A percentile compares a stretch with the other conserved stretches of the same genome.
phyloP scores from a whole-genome alignment of 208 protist genomes.

The Acanthamoeba sp. region DNA sequence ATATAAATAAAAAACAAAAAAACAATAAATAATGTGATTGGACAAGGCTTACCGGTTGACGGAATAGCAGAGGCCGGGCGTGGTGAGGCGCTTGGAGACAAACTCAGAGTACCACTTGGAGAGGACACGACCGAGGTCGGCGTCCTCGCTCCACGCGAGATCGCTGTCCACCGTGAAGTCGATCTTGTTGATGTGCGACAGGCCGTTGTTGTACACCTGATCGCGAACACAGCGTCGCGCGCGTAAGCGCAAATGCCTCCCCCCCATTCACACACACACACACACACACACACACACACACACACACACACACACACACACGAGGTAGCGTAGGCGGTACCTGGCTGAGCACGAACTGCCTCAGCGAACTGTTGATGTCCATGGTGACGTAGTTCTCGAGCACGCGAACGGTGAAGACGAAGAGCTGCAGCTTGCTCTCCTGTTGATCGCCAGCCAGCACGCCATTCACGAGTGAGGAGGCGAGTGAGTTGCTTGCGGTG shows the following conservation, averaged over 20 bases:
- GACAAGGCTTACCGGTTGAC: background rate
- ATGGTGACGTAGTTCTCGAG: constrained; percentile 55
- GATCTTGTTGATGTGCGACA: constrained; percentile 56
- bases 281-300: too few relatives aligned
- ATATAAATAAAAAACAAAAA: background rate
- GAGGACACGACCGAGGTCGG: background rate
- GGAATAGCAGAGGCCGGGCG: constrained; percentile 28
- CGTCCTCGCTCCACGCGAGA: background rate
- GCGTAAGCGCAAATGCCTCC: background rate
- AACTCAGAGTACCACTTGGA: constrained; percentile 61
- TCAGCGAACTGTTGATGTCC: background rate
- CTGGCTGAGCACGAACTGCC: constrained; percentile 27
- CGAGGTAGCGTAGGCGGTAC: too few relatives aligned
- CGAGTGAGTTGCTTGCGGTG: too few relatives aligned
- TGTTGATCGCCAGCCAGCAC: background rate
- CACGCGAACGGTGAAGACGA: background rate
- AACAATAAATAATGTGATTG: background rate
- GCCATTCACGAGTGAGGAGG: background rate
- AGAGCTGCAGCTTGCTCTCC: constrained; percentile 43
- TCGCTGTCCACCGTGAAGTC: constrained; percentile 45
- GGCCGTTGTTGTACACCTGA: background rate
- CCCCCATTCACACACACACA: too few relatives aligned
- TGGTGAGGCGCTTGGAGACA: constrained; percentile 7
- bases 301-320: too few relatives aligned
- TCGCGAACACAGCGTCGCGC: background rate